Conservation (phyloP, 305 asterid genomes). For the Euphrasia arctica region DNA sequence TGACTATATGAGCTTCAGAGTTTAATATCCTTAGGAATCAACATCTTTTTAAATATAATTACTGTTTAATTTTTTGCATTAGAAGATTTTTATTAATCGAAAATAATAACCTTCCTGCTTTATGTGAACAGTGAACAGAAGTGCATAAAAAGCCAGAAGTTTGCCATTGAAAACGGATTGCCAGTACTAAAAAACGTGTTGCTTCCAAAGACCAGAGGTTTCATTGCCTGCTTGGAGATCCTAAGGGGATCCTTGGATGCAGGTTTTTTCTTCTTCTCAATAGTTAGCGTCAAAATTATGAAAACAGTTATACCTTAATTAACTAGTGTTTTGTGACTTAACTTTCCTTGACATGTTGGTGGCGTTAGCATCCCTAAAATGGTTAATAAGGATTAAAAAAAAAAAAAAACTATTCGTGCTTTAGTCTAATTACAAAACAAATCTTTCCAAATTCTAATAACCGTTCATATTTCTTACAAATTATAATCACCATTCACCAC, state of each 20-base stretch:
- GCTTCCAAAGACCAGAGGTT: constrained; percentile 53
- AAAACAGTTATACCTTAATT: background rate
- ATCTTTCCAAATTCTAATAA: background rate
- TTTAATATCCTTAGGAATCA: background rate
- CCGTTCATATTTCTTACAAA: background rate
- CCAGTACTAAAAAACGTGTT: constrained; percentile 52
- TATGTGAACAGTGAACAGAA: constrained; percentile 38
- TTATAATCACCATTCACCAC: background rate
- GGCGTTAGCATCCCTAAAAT: background rate
- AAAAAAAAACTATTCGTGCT: background rate
- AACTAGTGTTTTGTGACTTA: constrained; percentile 8
- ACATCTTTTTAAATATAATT: background rate
- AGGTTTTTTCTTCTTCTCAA: constrained; percentile 35
- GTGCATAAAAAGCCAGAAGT: constrained; percentile 46
- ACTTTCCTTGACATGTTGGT: background rate
- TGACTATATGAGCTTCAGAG: background rate
- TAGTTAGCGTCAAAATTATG: background rate
- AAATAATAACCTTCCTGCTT: constrained; percentile 8
- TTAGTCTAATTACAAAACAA: background rate
- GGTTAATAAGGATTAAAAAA: background rate
- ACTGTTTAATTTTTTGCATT: background rate
- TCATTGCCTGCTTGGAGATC: constrained; percentile 46
- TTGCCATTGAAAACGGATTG: constrained; percentile 46
- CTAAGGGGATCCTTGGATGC: constrained; percentile 54
- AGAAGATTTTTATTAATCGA: background rate